Conservation (phyloP, 2,329 filamentous ascomycete species). For the Aureobasidium uvarum region DNA sequence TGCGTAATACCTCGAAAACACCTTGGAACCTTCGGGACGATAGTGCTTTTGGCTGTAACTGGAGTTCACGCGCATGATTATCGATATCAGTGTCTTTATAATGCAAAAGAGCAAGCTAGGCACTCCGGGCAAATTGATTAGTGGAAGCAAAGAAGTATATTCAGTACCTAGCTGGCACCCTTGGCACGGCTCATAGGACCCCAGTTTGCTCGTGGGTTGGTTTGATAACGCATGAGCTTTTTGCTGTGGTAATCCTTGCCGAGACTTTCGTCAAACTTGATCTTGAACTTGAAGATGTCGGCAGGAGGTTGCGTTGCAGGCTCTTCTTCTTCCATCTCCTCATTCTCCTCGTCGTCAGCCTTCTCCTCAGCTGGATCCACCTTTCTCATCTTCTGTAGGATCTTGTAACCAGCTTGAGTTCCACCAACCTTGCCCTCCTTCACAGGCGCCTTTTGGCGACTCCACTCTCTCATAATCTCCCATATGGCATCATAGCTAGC, state of each 20-base stretch:
- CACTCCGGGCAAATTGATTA: not conserved
- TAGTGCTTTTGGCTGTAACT: too few relatives aligned
- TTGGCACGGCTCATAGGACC: conserved; percentile 68
- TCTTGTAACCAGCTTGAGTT: conserved; percentile 67
- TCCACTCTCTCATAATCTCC: conserved; percentile 93
- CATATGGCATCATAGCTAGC: conserved; percentile 88
- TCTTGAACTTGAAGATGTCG: conserved; percentile 51
- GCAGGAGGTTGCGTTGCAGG: conserved; percentile 21
- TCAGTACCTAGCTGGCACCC: conserved; percentile 26
- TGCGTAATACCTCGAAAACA: too few relatives aligned
- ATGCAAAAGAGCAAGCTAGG: too few relatives aligned
- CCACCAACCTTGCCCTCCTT: conserved; percentile 69
- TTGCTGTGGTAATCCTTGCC: conserved; percentile 65
- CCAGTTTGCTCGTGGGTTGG: conserved; percentile 91
- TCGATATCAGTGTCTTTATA: too few relatives aligned
- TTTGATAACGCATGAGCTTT: conserved; percentile 80
- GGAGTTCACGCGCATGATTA: too few relatives aligned
- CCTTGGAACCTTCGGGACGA: too few relatives aligned
- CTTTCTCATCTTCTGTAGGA: conserved; percentile 48
- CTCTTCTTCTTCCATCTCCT: conserved; percentile 12
- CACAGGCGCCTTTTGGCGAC: conserved; percentile 73
- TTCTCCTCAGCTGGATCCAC: conserved; percentile 35
- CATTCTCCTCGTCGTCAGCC: conserved; percentile 28
- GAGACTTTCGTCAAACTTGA: conserved; percentile 77
- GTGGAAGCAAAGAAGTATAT: too few relatives aligned